phyloP scores from a whole-genome alignment of 2,329 filamentous ascomycete species.

The Fusarium incarnatum region DNA sequence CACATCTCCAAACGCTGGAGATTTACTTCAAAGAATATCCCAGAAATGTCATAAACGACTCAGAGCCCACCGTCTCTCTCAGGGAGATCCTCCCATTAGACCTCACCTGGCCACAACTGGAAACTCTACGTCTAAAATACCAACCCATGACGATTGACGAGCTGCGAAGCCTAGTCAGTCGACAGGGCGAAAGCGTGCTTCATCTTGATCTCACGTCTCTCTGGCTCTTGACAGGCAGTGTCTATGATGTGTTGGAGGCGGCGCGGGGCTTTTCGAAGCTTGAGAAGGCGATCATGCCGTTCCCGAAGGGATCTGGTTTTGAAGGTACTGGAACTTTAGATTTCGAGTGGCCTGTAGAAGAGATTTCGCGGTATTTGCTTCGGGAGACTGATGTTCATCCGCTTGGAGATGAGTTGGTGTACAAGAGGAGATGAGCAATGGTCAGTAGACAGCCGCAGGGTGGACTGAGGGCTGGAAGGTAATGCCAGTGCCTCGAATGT shows the following conservation, averaged over 20 bases:
- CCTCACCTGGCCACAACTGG: background rate
- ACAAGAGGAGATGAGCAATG: background rate
- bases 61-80: background rate
- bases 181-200: background rate
- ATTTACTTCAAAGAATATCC: background rate
- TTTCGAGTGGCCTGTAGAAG: background rate
- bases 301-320: background rate
- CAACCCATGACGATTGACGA: background rate
- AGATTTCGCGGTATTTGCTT: constrained; percentile 3
- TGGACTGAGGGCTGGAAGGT: no score
- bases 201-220: background rate
- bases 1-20: background rate
- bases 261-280: background rate
- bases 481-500: rapidly evolving
- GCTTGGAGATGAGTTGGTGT: background rate
- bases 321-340: background rate
- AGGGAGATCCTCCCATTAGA: background rate
- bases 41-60: rapidly evolving
- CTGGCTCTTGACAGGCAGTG: constrained; percentile 3
- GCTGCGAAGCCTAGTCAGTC: background rate
- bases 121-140: background rate
- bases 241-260: background rate
- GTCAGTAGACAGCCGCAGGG: no score
- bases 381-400: background rate
- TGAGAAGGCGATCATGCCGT: background rate